Evolutionary conservation across 2,329 filamentous ascomycete genomes (phyloP).

Genomic region (Biscogniauxia sp.): DNA sequence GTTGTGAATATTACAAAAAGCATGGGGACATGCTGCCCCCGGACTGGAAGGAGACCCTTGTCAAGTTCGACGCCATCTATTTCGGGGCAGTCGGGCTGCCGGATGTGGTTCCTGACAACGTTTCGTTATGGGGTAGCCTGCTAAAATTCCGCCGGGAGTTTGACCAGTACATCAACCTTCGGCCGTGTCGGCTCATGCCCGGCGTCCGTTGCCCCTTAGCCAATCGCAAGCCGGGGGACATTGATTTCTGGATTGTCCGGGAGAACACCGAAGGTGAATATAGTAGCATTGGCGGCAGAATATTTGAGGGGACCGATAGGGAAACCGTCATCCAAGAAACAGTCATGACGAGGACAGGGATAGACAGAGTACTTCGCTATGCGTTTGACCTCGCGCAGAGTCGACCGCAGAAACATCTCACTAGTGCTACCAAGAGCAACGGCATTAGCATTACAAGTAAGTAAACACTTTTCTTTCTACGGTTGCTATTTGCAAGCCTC

Average conservation of each 20-base stretch:
- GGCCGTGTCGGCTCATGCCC: conserved; percentile 60
- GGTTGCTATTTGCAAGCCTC: background rate
- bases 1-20: conserved; percentile 55
- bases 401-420: conserved; percentile 53
- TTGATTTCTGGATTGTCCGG: conserved; percentile 63
- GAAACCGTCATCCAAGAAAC: conserved; percentile 59
- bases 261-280: conserved; percentile 66
- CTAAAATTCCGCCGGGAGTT: conserved; percentile 65
- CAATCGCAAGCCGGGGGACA: conserved; percentile 52
- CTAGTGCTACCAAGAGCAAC: conserved; percentile 66
- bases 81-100: conserved; percentile 65
- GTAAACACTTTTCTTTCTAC: background rate
- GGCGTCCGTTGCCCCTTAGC: conserved; percentile 58
- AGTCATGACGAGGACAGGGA: conserved; percentile 57
- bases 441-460: conserved; percentile 56
- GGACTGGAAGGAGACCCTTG: conserved; percentile 51
- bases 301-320: conserved; percentile 56
- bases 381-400: conserved; percentile 59
- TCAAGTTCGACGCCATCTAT: conserved; percentile 62
- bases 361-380: conserved; percentile 59
- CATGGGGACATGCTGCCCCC: conserved; percentile 43
- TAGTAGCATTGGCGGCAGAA: conserved; percentile 59
- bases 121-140: conserved; percentile 65
- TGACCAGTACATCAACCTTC: conserved; percentile 67
- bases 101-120: conserved; percentile 59